phyloP scores from a whole-genome alignment of 352 stramenopile species.

The Phytophthora vignae region DNA sequence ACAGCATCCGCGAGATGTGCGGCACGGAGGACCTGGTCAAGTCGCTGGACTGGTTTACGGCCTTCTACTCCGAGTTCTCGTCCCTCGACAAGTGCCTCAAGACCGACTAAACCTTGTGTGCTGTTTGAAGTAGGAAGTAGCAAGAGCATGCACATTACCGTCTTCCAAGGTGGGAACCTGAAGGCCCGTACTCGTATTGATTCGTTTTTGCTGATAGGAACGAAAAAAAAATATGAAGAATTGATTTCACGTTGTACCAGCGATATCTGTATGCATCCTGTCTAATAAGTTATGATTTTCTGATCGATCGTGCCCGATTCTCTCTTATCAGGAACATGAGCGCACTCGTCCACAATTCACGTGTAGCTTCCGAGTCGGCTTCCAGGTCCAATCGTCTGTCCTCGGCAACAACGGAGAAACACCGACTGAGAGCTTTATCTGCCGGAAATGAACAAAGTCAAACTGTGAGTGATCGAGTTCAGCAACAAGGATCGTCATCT shows the following conservation, averaged over 20 bases:
- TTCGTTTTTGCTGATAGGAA: slow-evolving; percentile 4
- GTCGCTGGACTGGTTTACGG: slow-evolving; percentile 91
- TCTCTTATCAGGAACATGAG: slow-evolving; percentile 56
- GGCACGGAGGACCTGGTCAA: slow-evolving; percentile 89
- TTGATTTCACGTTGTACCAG: slow-evolving; percentile 25
- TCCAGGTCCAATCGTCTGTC: slow-evolving; percentile 74
- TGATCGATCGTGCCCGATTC: slow-evolving; percentile 16
- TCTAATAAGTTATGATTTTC: slow-evolving; percentile 33
- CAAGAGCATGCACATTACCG: slow-evolving; percentile 7
- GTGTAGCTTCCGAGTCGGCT: slow-evolving; percentile 71
- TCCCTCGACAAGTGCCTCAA: slow-evolving; percentile 87
- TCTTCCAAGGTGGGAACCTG: not conserved
- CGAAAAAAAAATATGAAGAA: slow-evolving; percentile 23
- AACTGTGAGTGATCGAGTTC: slow-evolving; percentile 8
- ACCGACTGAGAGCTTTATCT: slow-evolving; percentile 74
- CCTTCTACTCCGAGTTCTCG: slow-evolving; percentile 94
- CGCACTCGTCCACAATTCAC: slow-evolving; percentile 70
- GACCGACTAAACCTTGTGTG: slow-evolving; percentile 53
- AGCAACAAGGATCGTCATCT: not conserved
- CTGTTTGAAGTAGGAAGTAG: slow-evolving; percentile 13
- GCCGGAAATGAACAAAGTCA: slow-evolving; percentile 9
- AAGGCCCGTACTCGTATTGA: slow-evolving; percentile 6
- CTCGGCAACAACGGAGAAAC: slow-evolving; percentile 73
- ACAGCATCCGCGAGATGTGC: slow-evolving; percentile 97
- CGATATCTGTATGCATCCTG: slow-evolving; percentile 10